A percentile compares a stretch with the other conserved stretches of the same genome.
Evolutionary conservation across 306 rosid genomes (phyloP).

Genomic region (Ceratonia siliqua): DNA sequence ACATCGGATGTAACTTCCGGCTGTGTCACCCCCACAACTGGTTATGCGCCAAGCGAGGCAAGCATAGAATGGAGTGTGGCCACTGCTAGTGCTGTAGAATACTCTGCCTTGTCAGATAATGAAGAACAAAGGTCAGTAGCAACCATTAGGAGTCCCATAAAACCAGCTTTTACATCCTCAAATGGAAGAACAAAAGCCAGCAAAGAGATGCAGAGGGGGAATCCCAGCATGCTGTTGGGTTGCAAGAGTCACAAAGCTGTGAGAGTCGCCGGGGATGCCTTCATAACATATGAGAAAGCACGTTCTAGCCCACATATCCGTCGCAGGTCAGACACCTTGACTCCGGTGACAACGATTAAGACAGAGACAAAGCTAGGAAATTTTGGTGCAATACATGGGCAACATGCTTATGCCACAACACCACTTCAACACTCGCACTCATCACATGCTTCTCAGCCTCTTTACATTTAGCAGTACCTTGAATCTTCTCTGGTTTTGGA

Average conservation of each 20-base stretch:
- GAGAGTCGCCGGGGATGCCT: conserved; percentile 66
- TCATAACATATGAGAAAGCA: conserved; percentile 48
- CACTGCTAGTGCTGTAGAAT: conserved; percentile 82
- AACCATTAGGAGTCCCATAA: conserved; percentile 44
- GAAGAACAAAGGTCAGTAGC: conserved; percentile 56
- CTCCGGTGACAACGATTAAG: conserved; percentile 54
- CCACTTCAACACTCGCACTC: conserved; percentile 49
- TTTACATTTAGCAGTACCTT: conserved; percentile 44
- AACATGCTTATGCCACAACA: conserved; percentile 44
- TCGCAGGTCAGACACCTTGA: conserved; percentile 38
- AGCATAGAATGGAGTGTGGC: conserved; percentile 96
- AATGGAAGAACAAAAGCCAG: conserved; percentile 36
- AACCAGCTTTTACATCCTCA: neutral
- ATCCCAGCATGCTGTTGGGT: conserved; percentile 51
- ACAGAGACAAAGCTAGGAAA: conserved; percentile 51
- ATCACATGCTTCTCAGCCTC: conserved; percentile 53
- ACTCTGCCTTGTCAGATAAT: conserved; percentile 60
- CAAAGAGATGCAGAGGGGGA: conserved; percentile 43
- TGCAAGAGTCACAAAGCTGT: conserved; percentile 83
- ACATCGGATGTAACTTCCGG: conserved; percentile 53
- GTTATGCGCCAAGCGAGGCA: conserved; percentile 93
- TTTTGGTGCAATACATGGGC: conserved; percentile 50
- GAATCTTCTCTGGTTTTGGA: neutral
- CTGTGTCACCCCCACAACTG: conserved; percentile 58
- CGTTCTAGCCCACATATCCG: conserved; percentile 30